Base-by-base conservation (phyloP, 108 stramenopile species). In the Schizochytrium sp. region DNA sequence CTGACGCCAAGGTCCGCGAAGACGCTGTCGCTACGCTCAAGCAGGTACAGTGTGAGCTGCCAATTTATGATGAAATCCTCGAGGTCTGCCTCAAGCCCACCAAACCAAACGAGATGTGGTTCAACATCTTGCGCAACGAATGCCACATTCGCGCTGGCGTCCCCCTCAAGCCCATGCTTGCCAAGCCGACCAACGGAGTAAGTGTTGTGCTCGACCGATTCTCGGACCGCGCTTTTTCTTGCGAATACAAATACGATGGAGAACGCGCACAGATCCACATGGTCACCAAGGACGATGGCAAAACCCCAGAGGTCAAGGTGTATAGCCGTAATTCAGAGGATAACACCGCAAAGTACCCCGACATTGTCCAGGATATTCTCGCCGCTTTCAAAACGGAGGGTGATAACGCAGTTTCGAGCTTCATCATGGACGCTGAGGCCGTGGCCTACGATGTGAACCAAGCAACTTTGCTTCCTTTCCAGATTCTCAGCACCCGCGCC, bases 241-340 rank as follows among this genome's bases (percentile, higher is more conserved):
- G 97, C 91, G 99, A 99, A 91, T 99, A 94, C 95, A 99, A 99
- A 94, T 99, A 99, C 93, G 98, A 99, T 90, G 99, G 98, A 57
- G 98, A 99, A 92, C 94, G 99, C 41, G 97, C 98, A 0, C 98
- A 98, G 92, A 93, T 99, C 58, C 99, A 99, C 95, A 95, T 97
- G 90, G 88, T 91, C 43, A 71, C 90, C 41, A 10, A 88, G 45
- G 25, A 57, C n/a, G 72, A 72, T 5, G 53, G 23, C 14, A 18
- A 10, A 19, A 23, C 44, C 45, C 60, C 51, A 12, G 72, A 51
- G 58, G 51, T 87, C 4, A 51, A 43, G 71, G 92, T 98, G 34
- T 99, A 99, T 91, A 97, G 96, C 44, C 94, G 99, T 18, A 97
- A 96, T 87, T 90, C 94, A 19, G 95, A 98, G 93, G 96, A 99